Percentiles rank a stretch among this genome's conserved stretches.
Evolutionary conservation across 805 yeast species (phyloP).

Genomic region (Spathaspora girioi): DNA sequence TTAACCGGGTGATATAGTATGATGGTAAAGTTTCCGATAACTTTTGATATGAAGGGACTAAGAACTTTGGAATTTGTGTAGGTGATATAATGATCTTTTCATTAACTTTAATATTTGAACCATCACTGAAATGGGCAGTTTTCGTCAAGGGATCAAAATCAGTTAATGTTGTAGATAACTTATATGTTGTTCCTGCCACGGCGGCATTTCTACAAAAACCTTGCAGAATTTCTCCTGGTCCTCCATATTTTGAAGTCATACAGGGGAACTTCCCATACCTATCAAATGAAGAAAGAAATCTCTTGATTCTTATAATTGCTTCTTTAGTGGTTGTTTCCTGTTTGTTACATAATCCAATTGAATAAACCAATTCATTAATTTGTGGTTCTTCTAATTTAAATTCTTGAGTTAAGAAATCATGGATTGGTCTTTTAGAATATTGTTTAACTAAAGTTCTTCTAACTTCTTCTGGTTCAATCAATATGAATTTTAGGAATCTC

Average conservation of each 20-base stretch:
- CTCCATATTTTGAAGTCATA: constrained; percentile 87
- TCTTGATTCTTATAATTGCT: constrained; percentile 76
- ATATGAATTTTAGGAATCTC: constrained; percentile 87
- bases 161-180: constrained; percentile 63
- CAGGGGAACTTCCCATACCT: constrained; percentile 95
- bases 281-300: constrained; percentile 81
- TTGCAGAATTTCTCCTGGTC: constrained; percentile 93
- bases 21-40: constrained; percentile 39
- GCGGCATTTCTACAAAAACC: constrained; percentile 98
- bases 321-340: constrained; percentile 61
- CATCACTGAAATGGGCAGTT: constrained; percentile 71
- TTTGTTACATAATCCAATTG: constrained; percentile 76
- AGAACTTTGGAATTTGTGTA: constrained; percentile 49
- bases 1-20: constrained; percentile 66
- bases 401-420: constrained; percentile 54
- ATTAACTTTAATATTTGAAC: constrained; percentile 65
- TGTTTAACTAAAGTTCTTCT: constrained; percentile 50
- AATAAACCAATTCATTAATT: constrained; percentile 75
- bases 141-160: constrained; percentile 65
- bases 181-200: constrained; percentile 94
- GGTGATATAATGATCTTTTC: constrained; percentile 81
- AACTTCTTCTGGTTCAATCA: constrained; percentile 36
- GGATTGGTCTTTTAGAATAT: constrained; percentile 54
- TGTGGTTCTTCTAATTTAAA: constrained; percentile 75
- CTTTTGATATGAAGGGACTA: constrained; percentile 37